Base-by-base conservation (phyloP, 139 green algal species). In the Haematococcus lacustris region DNA sequence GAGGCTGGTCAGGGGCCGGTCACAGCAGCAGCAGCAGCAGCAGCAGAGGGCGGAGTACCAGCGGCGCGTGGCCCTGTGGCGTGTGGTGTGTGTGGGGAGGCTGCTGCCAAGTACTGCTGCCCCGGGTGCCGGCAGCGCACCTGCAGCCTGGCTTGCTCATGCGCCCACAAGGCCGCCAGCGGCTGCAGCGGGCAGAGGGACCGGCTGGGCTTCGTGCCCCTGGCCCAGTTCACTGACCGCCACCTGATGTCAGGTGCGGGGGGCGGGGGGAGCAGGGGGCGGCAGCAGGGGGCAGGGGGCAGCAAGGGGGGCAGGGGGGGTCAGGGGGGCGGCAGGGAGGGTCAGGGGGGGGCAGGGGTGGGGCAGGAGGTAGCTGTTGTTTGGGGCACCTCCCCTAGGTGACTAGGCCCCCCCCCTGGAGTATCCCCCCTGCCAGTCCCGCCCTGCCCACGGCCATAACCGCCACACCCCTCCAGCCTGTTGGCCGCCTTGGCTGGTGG, bases 151-250 rank as follows among this genome's bases (percentile, higher is more conserved):
- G 73, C 66, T 3, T 94, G 89, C 80, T 76, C 76, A 41, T 73
- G 78, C 59, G 32, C 33, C 57, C 89, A 94, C 79, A 94, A 94
- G 74, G 73, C 51, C 23, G 71, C 37, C 0, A 84, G 40, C 32
- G 78, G 83, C n/a, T 72, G 89, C 84, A 89, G 59, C 1, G 89
- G 89, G 35, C 84, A 90, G 74, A 73, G 89, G 6, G 80, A 87
- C 78, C 78, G 85, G n/a, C 85, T 87, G 30, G 80, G 53, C 0
- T 90, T 88, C 51, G 86, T 91, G 21, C 59, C 80, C 2, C 71
- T 92, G 34, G 37, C 69, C n/a, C 71, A 88, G 13, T 92, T 91
- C 62, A 73, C 73, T 26, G 88, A 93, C 71, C 37, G 51, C 25
- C 39, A 76, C 28, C 72, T 93, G 26, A 39, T 90, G 47, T 91